Percentiles rank a stretch among this genome's conserved stretches.
Conservation (phyloP, 305 asterid species). For the Ajuga reptans region DNA sequence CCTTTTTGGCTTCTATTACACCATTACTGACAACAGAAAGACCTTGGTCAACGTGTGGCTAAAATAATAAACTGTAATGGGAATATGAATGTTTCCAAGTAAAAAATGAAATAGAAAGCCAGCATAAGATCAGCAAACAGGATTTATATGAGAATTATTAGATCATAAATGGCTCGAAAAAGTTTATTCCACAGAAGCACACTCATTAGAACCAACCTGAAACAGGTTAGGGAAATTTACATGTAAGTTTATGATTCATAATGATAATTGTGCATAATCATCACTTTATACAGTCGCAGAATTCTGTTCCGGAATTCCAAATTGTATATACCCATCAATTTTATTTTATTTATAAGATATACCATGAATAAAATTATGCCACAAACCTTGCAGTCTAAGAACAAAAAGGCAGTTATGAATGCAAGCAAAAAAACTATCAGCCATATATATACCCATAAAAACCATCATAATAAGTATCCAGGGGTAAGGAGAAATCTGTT, state of each 20-base stretch:
- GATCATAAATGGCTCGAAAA: not conserved
- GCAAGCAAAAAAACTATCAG: not conserved
- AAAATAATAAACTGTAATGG: not conserved
- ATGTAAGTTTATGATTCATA: not conserved
- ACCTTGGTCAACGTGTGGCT: conserved; percentile 15
- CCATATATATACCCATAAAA: not conserved
- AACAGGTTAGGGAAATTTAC: not conserved
- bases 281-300: not conserved
- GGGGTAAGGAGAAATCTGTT: not conserved
- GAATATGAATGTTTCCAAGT: not conserved
- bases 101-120: conserved; percentile 6
- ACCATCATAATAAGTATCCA: not conserved
- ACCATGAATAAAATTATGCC: not conserved
- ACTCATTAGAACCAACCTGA: not conserved
- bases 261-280: not conserved
- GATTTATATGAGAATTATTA: not conserved
- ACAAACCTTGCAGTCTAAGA: not conserved
- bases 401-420: not conserved
- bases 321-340: not conserved
- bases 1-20: conserved; percentile 64
- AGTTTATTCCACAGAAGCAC: not conserved
- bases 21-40: conserved; percentile 39
- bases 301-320: not conserved
- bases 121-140: not conserved
- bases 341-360: too few relatives aligned